Evolutionary conservation across 2,329 filamentous ascomycete genomes (phyloP).

Genomic region (Aspergillus transmontanensis): DNA sequence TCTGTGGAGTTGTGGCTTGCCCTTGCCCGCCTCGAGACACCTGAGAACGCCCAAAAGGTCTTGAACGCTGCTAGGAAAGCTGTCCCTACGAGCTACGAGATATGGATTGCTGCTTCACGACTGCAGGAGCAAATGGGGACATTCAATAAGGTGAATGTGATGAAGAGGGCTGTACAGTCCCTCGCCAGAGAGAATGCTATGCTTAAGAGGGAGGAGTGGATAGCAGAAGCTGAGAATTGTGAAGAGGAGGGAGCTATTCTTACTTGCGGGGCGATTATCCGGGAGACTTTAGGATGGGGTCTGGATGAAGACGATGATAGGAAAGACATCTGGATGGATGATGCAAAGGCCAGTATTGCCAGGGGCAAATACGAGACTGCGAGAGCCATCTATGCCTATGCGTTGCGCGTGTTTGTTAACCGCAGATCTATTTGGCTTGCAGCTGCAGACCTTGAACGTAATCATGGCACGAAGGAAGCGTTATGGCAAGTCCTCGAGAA

Average conservation of each 20-base stretch:
- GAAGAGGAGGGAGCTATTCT: constrained; percentile 86
- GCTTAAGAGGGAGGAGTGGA: constrained; percentile 97
- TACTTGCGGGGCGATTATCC: constrained; percentile 87
- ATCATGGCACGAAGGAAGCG: constrained; percentile 80
- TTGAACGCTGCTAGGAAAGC: constrained; percentile 94
- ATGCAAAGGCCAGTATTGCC: constrained; percentile 79
- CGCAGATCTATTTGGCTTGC: constrained; percentile 88
- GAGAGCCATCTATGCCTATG: constrained; percentile 89
- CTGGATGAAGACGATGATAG: constrained; percentile 95
- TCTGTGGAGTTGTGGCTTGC: constrained; percentile 96
- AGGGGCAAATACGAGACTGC: constrained; percentile 87
- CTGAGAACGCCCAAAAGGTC: constrained; percentile 90
- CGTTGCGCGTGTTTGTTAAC: constrained; percentile 84
- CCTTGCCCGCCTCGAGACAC: constrained; percentile 82
- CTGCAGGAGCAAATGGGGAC: constrained; percentile 88
- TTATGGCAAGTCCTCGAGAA: constrained; percentile 87
- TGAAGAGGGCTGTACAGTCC: constrained; percentile 89
- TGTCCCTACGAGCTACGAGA: constrained; percentile 87
- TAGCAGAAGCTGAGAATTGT: constrained; percentile 88
- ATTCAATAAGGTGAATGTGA: constrained; percentile 79
- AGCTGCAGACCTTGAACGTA: constrained; percentile 86
- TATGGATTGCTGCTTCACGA: constrained; percentile 93
- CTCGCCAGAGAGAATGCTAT: constrained; percentile 91
- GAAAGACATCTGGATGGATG: constrained; percentile 94
- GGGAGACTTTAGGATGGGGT: constrained; percentile 88